phyloP scores from a whole-genome alignment of 148 eudicot species.

The Spergularia bocconei region DNA sequence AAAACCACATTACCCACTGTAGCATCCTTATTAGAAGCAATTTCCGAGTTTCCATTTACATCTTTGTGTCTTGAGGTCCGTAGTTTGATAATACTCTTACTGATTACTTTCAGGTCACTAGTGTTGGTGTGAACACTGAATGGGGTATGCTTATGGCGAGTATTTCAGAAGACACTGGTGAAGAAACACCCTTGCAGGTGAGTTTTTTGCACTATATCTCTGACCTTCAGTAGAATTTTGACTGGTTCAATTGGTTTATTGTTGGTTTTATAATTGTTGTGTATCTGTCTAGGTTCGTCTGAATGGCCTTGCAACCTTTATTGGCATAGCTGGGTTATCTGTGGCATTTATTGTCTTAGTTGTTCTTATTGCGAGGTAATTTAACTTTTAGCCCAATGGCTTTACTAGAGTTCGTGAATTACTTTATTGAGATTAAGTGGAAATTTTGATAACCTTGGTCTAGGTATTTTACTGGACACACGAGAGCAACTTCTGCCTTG shows the following conservation, averaged over 20 bases:
- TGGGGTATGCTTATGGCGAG: slow-evolving; percentile 99
- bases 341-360: slow-evolving; percentile 69
- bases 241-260: slow-evolving; percentile 3
- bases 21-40: too few relatives aligned
- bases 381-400: background rate
- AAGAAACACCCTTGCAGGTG: slow-evolving; percentile 99
- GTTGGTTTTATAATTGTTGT: background rate
- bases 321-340: slow-evolving; percentile 74
- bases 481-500: slow-evolving; percentile 36
- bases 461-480: slow-evolving; percentile 81
- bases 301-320: slow-evolving; percentile 93
- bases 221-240: background rate
- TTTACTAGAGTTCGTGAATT: background rate
- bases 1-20: too few relatives aligned
- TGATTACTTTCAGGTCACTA: slow-evolving; percentile 59
- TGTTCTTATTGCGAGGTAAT: slow-evolving; percentile 66
- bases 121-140: slow-evolving; percentile 93
- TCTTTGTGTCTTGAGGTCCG: slow-evolving; percentile 2
- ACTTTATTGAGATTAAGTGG: background rate
- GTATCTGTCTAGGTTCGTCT: slow-evolving; percentile 60
- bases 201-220: background rate
- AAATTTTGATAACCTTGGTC: background rate
- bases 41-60: too few relatives aligned
- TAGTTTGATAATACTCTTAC: background rate
- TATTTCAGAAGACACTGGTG: slow-evolving; percentile 96